Evolutionary conservation across 495 filamentous ascomycete genomes (phyloP), one percentile per base, ranked within the genome.

Genomic region (Penicillium salamii): DNA sequence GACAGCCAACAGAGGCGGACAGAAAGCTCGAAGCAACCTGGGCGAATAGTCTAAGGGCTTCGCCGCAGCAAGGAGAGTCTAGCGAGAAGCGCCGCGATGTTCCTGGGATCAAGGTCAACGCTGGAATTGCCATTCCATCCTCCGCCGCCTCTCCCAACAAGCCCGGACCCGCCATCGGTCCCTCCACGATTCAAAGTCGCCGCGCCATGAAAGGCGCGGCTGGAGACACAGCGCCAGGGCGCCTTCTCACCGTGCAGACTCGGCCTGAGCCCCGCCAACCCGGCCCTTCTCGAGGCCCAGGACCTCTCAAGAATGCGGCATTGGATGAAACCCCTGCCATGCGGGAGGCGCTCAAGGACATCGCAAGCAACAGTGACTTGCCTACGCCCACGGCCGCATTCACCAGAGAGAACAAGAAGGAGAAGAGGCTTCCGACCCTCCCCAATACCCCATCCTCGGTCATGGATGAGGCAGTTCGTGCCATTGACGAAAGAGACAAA

Each of bases 401-500:
- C 43, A 45, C 56, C n/a, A 57, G 54, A 20, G 65, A 73, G n/a
- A n/a, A n/a, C n/a, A 76, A 76, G 46, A 57, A 56, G n/a, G 64
- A 75, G 13, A 77, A 77, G 43, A 50, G 74, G 38, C 67, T 77
- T 12, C 74, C 74, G 3, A 71, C 72, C 5, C 57, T 77, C 7
- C 74, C 74, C 17, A 77, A 76, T 42, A 67, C 69, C 1, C 74
- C 74, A 12, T 76, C 72, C 0, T 75, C 72, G 1, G 74, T 75
- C 26, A 74, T 75, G 74, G 70, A 75, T 14, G 73, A 74, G 42
- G 73, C 69, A 7, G 58, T 76, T 13, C 68, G 65, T 7, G 71
- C 67, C 9, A 68, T 76, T 26, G 69, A 75, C 17, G 63, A 65
- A 17, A 58, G 56, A 13, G 66, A 74, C 42, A 59, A 59, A 15